Conservation (phyloP, 495 filamentous ascomycete genomes). For the Tuber umbilicatum region DNA sequence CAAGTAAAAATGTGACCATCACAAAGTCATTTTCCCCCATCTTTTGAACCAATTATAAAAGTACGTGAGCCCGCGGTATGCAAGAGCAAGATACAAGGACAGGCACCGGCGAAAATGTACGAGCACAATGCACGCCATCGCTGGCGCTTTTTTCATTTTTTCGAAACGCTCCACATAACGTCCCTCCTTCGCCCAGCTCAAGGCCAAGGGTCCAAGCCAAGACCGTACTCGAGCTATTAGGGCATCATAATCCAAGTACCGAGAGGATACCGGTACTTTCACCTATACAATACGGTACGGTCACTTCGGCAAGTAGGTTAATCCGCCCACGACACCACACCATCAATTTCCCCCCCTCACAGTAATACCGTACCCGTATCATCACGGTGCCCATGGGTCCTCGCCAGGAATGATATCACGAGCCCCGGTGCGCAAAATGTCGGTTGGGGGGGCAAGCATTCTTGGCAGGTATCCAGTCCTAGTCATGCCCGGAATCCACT, state of each 20-base stretch:
- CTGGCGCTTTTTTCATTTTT: too few relatives aligned
- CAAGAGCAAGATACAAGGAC: background rate
- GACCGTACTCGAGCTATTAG: background rate
- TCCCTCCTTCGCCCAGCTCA: background rate
- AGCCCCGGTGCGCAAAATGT: too few relatives aligned
- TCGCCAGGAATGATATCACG: too few relatives aligned
- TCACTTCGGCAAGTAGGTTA: background rate
- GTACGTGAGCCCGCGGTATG: background rate
- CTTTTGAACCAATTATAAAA: background rate
- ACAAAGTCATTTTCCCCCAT: background rate
- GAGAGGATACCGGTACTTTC: background rate
- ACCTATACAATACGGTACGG: background rate
- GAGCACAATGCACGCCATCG: background rate
- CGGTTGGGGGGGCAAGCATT: too few relatives aligned
- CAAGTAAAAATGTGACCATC: background rate
- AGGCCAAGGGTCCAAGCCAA: background rate
- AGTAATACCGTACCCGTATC: too few relatives aligned
- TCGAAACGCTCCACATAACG: background rate
- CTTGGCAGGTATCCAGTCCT: too few relatives aligned
- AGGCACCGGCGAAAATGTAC: background rate
- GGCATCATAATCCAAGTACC: background rate
- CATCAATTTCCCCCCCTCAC: too few relatives aligned
- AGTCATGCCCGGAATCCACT: too few relatives aligned
- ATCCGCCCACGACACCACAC: background rate
- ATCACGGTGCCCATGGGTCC: too few relatives aligned